Conservation (phyloP, 805 yeast species). For the Priceomyces castillae region DNA sequence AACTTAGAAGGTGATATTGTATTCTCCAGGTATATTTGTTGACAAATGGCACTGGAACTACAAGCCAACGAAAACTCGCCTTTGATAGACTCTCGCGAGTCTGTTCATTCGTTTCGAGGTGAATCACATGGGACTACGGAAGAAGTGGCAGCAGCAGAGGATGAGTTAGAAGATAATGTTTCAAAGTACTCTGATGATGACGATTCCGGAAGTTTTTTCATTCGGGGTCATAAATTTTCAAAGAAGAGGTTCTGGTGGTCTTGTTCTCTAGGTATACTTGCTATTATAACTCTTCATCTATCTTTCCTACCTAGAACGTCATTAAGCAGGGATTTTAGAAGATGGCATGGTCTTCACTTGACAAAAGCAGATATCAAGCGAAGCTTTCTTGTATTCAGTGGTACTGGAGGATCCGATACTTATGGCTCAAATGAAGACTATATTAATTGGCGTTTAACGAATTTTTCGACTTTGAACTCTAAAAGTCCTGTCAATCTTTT, state of each 20-base stretch:
- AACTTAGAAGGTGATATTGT: too few relatives aligned
- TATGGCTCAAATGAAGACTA: conserved; percentile 21
- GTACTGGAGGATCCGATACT: conserved; percentile 21
- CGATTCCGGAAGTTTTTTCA: conserved; percentile 5
- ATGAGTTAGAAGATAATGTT: background rate
- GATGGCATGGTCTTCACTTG: conserved; percentile 64
- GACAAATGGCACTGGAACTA: background rate
- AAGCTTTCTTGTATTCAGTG: conserved; percentile 42
- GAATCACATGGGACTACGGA: background rate
- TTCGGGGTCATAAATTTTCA: conserved; percentile 14
- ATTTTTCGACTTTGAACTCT: conserved; percentile 25
- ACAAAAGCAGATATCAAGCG: conserved; percentile 72
- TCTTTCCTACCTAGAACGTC: conserved; percentile 85
- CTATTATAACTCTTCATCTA: conserved; percentile 56
- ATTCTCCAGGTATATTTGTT: too few relatives aligned
- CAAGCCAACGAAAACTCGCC: conserved; percentile 4
- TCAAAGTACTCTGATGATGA: conserved; percentile 6
- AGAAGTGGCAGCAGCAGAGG: background rate
- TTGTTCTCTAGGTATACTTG: conserved; percentile 47
- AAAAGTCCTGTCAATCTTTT: conserved; percentile 20
- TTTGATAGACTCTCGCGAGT: conserved; percentile 2
- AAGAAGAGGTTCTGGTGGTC: conserved; percentile 45
- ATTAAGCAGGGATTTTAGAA: conserved; percentile 71
- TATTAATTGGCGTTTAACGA: conserved; percentile 25
- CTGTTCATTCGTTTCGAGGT: background rate